Evolutionary conservation across 1,284 basidiomycete species (phyloP).

Genomic region (Melanopsichium pennsylvanicum): DNA sequence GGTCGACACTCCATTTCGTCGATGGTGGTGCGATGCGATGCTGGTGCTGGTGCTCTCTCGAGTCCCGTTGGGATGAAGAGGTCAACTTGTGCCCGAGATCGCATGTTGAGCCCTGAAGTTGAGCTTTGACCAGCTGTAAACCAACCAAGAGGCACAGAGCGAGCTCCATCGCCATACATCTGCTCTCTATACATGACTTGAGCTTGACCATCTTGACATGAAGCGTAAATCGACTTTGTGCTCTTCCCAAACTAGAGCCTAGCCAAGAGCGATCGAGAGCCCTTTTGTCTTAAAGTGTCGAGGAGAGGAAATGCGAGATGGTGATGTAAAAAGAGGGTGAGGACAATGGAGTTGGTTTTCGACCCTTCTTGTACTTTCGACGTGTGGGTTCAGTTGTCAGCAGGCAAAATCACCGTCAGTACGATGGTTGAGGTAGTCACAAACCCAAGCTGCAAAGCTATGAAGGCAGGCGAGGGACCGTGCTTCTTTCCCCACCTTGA

Average conservation of each 20-base stretch:
- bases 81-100: neutral
- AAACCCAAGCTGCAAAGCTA: constrained; percentile 1
- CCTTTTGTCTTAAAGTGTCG: too few relatives aligned
- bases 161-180: constrained; percentile 17
- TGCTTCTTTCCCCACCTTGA: too few relatives aligned
- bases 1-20: neutral
- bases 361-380: neutral
- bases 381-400: neutral
- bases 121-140: constrained; percentile 10
- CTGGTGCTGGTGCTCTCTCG: neutral
- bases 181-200: constrained; percentile 3
- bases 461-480: constrained; percentile 7
- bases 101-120: constrained; percentile 2
- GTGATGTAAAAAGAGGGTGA: too few relatives aligned
- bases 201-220: constrained; percentile 17
- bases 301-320: too few relatives aligned
- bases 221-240: too few relatives aligned
- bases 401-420: too few relatives aligned
- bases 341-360: too few relatives aligned
- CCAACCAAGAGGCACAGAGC: constrained; percentile 14
- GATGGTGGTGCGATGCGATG: constrained; percentile 2
- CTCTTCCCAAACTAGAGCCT: too few relatives aligned
- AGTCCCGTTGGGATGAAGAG: neutral
- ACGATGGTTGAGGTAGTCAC: neutral
- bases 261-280: too few relatives aligned